phyloP scores from a whole-genome alignment of 345 rosid genomes.

The Eucalyptus tenuipes region DNA sequence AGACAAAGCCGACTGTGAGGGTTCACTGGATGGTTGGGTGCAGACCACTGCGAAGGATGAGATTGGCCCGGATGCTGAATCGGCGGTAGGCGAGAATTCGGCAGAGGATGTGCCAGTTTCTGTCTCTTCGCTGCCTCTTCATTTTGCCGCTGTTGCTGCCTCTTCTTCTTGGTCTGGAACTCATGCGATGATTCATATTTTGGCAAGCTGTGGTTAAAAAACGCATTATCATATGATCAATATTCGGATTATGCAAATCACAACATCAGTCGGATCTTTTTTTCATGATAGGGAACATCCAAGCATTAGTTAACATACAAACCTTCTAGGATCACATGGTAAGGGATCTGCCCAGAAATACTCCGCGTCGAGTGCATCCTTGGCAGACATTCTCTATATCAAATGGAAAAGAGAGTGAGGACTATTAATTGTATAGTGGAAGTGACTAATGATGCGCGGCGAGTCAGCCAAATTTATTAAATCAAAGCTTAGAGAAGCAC shows the following conservation, averaged over 20 bases:
- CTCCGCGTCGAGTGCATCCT: constrained; percentile 35
- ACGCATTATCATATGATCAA: neutral
- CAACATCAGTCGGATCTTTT: neutral
- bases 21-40: constrained; percentile 33
- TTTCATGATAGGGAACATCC: neutral
- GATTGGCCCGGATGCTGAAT: constrained; percentile 12
- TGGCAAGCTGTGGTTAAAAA: constrained; percentile 14
- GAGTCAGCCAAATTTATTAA: neutral
- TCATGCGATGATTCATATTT: constrained; percentile 32
- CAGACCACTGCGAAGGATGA: constrained; percentile 18
- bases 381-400: constrained; percentile 28
- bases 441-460: neutral
- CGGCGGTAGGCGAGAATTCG: constrained; percentile 11
- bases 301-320: neutral
- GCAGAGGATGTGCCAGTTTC: constrained; percentile 27
- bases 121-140: constrained; percentile 33
- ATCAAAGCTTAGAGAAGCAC: neutral
- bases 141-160: constrained; percentile 31
- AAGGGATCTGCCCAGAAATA: constrained; percentile 34
- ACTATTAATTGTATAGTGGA: neutral
- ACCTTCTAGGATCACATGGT: constrained; percentile 38
- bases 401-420: neutral
- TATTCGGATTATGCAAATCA: neutral
- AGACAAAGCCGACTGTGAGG: constrained; percentile 28
- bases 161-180: constrained; percentile 33